A percentile compares a stretch with the other conserved stretches of the same genome.
phyloP scores from a whole-genome alignment of 768 basidiomycete species.

The Collybia sordida region DNA sequence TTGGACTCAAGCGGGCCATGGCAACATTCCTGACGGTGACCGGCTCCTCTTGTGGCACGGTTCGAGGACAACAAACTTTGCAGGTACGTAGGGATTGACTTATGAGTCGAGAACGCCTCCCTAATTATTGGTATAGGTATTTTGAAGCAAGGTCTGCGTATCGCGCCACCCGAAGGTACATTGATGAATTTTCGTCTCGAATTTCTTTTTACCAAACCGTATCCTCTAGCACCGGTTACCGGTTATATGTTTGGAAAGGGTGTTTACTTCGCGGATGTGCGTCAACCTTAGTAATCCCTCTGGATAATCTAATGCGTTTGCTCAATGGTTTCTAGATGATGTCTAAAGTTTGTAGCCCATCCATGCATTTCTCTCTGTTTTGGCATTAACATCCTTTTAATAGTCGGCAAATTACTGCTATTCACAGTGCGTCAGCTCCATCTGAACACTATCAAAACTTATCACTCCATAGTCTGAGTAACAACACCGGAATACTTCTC shows the following conservation, averaged over 20 bases:
- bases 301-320: background rate
- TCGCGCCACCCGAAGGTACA: constrained; percentile 62
- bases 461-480: constrained; percentile 39
- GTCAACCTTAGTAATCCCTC: constrained; percentile 11
- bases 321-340: constrained; percentile 44
- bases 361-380: background rate
- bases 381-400: background rate
- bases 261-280: constrained; percentile 63
- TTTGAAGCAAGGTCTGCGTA: constrained; percentile 59
- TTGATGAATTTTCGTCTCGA: background rate
- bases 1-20: constrained; percentile 47
- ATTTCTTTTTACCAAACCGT: background rate
- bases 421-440: constrained; percentile 34
- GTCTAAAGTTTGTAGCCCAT: constrained; percentile 46
- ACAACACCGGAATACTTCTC: constrained; percentile 52
- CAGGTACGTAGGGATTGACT: constrained; percentile 29
- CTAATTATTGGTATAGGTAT: constrained; percentile 36
- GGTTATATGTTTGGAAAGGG: constrained; percentile 72
- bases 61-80: constrained; percentile 62
- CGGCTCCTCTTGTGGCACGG: constrained; percentile 65
- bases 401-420: constrained; percentile 60
- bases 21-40: constrained; percentile 44
- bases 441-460: background rate
- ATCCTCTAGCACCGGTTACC: constrained; percentile 42
- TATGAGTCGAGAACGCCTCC: background rate